Evolutionary conservation across 2,329 filamentous ascomycete genomes (phyloP).

Genomic region (Arthrinium phaeospermum): DNA sequence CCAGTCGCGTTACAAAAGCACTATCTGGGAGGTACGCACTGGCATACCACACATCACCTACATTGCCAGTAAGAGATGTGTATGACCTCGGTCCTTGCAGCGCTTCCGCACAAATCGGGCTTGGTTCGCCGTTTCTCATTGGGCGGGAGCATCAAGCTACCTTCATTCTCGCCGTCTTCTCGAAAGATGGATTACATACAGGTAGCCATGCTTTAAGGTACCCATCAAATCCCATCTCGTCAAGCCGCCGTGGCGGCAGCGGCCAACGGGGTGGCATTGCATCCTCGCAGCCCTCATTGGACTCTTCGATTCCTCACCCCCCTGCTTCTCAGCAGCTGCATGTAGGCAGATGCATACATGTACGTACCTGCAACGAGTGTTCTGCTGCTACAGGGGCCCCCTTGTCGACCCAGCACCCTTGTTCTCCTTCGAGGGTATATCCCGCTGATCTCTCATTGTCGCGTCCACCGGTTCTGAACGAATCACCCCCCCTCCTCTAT

Average conservation of each 20-base stretch:
- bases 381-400: slow-evolving; percentile 30
- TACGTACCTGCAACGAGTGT: slow-evolving; percentile 19
- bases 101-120: background rate
- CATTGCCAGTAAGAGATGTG: background rate
- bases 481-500: slow-evolving; percentile 31
- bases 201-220: slow-evolving; percentile 4
- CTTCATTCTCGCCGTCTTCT: slow-evolving; percentile 5
- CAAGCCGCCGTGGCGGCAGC: slow-evolving; percentile 20
- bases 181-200: slow-evolving; percentile 11
- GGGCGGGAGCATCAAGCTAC: background rate
- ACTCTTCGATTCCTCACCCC: background rate
- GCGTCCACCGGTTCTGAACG: slow-evolving; percentile 26
- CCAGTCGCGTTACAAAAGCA: background rate
- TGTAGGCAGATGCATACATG: slow-evolving; percentile 12
- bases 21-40: background rate
- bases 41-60: background rate
- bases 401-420: slow-evolving; percentile 32
- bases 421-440: slow-evolving; percentile 30
- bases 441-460: slow-evolving; percentile 38
- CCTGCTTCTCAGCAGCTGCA: slow-evolving; percentile 19
- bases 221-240: slow-evolving; percentile 15
- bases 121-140: background rate
- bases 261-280: slow-evolving; percentile 19
- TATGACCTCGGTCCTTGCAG: slow-evolving; percentile 11
- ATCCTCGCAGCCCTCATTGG: slow-evolving; percentile 14